Percentiles rank a stretch among this genome's conserved stretches.
phyloP scores from a whole-genome alignment of 2,329 filamentous ascomycete species.

The Aspergillus pseudoviridinutans region DNA sequence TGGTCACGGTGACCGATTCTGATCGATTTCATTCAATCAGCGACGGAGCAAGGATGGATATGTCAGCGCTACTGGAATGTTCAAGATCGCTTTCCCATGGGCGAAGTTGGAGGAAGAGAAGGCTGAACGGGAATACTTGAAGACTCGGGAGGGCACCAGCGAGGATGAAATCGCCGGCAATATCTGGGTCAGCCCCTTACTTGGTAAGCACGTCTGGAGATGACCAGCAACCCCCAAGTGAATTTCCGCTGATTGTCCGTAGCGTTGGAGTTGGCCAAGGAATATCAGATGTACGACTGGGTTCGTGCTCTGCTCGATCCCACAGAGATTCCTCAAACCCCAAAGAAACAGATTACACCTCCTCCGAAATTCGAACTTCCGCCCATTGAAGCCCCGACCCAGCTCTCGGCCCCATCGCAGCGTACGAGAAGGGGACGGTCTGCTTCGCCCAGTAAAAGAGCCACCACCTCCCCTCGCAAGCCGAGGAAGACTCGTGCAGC shows the following conservation, averaged over 20 bases:
- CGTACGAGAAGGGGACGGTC: conserved; percentile 57
- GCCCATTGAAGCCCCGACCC: conserved; percentile 37
- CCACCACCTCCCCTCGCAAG: conserved; percentile 51
- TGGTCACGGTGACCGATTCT: neutral
- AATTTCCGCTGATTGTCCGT: conserved; percentile 28
- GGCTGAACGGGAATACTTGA: conserved; percentile 68
- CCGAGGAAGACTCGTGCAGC: conserved; percentile 46
- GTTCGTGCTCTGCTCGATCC: conserved; percentile 88
- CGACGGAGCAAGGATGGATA: conserved; percentile 63
- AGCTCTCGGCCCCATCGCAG: conserved; percentile 24
- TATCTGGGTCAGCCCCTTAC: conserved; percentile 84
- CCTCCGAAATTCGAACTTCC: conserved; percentile 73
- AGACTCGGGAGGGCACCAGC: conserved; percentile 74
- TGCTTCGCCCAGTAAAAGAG: conserved; percentile 51
- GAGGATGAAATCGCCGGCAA: conserved; percentile 92
- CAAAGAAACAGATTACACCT: conserved; percentile 69
- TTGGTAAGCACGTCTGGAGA: conserved; percentile 46
- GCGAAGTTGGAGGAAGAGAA: conserved; percentile 57
- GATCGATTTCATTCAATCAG: conserved; percentile 28
- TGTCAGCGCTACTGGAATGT: conserved; percentile 66
- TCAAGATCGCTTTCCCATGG: conserved; percentile 66
- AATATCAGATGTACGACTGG: conserved; percentile 84
- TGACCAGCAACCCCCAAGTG: neutral
- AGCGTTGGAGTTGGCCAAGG: conserved; percentile 77
- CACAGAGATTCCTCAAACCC: conserved; percentile 66